phyloP scores from a whole-genome alignment of 2,329 filamentous ascomycete genomes.

The Pleoardoris graminearum region DNA sequence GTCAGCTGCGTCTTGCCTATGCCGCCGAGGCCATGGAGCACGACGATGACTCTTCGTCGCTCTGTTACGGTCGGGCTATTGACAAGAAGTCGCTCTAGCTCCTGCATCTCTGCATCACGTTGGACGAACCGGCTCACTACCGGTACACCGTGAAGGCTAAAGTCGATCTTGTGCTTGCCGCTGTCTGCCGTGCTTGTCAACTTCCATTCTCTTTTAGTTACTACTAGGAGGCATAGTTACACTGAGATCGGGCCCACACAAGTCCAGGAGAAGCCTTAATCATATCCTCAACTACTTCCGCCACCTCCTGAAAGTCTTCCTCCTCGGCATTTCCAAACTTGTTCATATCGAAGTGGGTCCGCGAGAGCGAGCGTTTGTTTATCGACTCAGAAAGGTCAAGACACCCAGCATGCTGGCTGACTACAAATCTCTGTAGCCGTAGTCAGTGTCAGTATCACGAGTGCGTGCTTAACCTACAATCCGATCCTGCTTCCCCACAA shows the following conservation, averaged over 20 bases:
- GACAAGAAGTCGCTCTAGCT: constrained; percentile 22
- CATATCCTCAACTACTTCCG: constrained; percentile 3
- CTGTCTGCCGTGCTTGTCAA: constrained; percentile 4
- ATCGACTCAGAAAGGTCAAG: constrained; percentile 19
- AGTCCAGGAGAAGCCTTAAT: constrained; percentile 15
- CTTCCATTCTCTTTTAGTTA: not conserved
- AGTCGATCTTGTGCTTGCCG: constrained; percentile 16
- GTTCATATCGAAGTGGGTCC: constrained; percentile 28
- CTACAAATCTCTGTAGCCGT: constrained; percentile 16
- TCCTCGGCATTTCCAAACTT: constrained; percentile 24
- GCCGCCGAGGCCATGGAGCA: constrained; percentile 22
- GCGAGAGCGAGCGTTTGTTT: constrained; percentile 22
- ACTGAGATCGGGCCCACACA: constrained; percentile 24
- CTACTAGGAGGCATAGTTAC: constrained; percentile 17
- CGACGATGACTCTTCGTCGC: constrained; percentile 27
- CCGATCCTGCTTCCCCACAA: constrained; percentile 27
- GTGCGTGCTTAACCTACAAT: constrained; percentile 18
- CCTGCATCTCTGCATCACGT: constrained; percentile 23
- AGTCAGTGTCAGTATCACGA: constrained; percentile 6
- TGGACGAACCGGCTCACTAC: constrained; percentile 19
- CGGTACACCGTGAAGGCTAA: constrained; percentile 16
- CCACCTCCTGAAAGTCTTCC: constrained; percentile 24
- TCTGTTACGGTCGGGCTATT: constrained; percentile 11
- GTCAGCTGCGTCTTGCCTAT: constrained; percentile 17
- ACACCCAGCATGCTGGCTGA: constrained; percentile 23